Base-by-base conservation (phyloP, 345 rosid species). In the Eutrema heterophyllum region DNA sequence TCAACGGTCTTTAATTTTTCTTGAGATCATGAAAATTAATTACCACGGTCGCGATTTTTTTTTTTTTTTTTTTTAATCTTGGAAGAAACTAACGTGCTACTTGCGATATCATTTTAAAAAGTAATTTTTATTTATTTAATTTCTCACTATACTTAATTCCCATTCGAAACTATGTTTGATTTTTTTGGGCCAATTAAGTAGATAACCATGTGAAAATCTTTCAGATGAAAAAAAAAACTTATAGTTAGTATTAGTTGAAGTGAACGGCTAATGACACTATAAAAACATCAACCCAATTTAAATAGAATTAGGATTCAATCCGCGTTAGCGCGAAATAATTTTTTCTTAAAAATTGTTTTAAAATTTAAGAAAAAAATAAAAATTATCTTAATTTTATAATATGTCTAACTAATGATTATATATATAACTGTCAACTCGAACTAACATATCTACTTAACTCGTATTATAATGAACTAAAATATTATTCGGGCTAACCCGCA, bases 1-100 rank as follows among this genome's bases (percentile, higher is more conserved):
- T 54, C 70, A 54, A 76, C 52, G 30, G 2, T 60, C 72, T 66
- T 53, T 26, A 24, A 38, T 53, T 57, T 69, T 78, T 50, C 46
- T 67, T 11, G 54, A 74, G n/a, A 74, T 58, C 48, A 74, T 74
- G 16, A 50, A 1, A 58, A 50, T 67, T 59, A 58, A 67, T 58
- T 74, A 66, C 72, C 14, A 66, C 4, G 67, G 61, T 66, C 72
- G 50, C 16, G 5, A 30, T 1, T 24, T 4, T 1, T 3, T 7
- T 0, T 1, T 15, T 32, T n/a, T 10, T 9, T 9, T 5, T 30
- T 4, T 30, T 33, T 57, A 5, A 57, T 35, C 62, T 57, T 57
- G 66, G 18, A 57, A 57, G 16, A 44, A 56, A 44, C 73, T 56
- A 51, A 55, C 38, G 73, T 57, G 55, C 36, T 35, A 45, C 38